Evolutionary conservation across 192 early-diverging fungal species (phyloP).

Genomic region (Coemansia nantahalensis): DNA sequence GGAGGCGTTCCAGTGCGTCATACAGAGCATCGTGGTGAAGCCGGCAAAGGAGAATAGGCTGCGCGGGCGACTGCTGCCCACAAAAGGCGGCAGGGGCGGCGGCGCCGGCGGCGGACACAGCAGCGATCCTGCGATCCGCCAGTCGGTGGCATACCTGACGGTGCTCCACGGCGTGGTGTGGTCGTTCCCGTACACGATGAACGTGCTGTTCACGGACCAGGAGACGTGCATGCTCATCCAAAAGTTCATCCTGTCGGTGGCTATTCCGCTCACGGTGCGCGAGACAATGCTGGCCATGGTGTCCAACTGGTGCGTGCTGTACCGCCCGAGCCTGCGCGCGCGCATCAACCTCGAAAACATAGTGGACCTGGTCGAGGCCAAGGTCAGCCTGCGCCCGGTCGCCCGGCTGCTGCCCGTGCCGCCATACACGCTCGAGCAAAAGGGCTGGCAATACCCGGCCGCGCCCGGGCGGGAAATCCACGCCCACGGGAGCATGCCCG

Average conservation of each 20-base stretch:
- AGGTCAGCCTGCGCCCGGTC: slow-evolving; percentile 19
- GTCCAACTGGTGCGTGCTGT: slow-evolving; percentile 47
- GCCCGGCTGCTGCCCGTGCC: slow-evolving; percentile 28
- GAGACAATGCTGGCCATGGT: slow-evolving; percentile 49
- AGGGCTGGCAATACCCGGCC: slow-evolving; percentile 32
- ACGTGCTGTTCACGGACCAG: slow-evolving; percentile 22
- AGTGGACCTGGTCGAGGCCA: slow-evolving; percentile 31
- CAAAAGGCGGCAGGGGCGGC: slow-evolving; percentile 4
- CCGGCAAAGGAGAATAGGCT: slow-evolving; percentile 21
- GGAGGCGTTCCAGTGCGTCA: slow-evolving; percentile 36
- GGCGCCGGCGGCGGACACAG: slow-evolving; percentile 1
- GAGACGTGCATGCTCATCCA: slow-evolving; percentile 16
- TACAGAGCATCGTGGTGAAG: slow-evolving; percentile 24
- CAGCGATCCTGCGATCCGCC: slow-evolving; percentile 16
- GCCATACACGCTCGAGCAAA: slow-evolving; percentile 20
- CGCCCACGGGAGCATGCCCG: slow-evolving; percentile 17
- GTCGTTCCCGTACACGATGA: slow-evolving; percentile 45
- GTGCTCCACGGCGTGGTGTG: slow-evolving; percentile 42
- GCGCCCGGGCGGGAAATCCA: background rate
- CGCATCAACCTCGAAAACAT: slow-evolving; percentile 36
- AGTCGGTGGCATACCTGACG: slow-evolving; percentile 33
- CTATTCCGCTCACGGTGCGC: slow-evolving; percentile 34
- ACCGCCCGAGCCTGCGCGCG: slow-evolving; percentile 17
- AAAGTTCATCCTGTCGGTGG: slow-evolving; percentile 22
- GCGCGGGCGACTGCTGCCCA: slow-evolving; percentile 23